A percentile compares a stretch with the other conserved stretches of the same genome.
These are phyloP conservation scores for Paramecium biaurelia DNA, from an alignment of 73 alveolate genomes.

Conservation along the genomic window DNA sequence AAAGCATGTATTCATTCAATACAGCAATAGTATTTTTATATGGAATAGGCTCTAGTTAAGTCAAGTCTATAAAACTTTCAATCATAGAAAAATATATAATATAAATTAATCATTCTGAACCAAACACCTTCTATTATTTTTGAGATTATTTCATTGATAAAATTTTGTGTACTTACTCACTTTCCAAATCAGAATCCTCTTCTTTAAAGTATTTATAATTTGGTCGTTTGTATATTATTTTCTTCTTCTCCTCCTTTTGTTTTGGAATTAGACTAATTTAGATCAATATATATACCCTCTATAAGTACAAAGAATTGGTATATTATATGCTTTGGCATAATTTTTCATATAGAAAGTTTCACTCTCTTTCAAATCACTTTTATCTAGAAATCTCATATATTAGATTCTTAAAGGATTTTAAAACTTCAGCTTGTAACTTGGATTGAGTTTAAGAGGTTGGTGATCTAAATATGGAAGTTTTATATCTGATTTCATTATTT, in stretches of 20 bases:
- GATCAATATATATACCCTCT: not conserved
- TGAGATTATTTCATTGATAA: not conserved
- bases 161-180: not conserved
- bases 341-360: conserved; percentile 2
- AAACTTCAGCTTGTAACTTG: not conserved
- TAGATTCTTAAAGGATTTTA: not conserved
- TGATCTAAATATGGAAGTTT: not conserved
- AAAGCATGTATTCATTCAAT: not conserved
- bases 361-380: not conserved
- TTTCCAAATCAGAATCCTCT: not conserved
- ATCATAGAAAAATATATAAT: not conserved
- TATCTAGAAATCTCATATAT: not conserved
- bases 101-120: not conserved
- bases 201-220: not conserved
- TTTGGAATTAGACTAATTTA: not conserved
- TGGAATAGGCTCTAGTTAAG: conserved; percentile 15
- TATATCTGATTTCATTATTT: not conserved
- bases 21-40: conserved; percentile 27
- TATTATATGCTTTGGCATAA: not conserved
- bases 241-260: not conserved
- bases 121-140: not conserved
- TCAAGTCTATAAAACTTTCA: conserved; percentile 21
- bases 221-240: not conserved
- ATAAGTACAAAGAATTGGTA: not conserved
- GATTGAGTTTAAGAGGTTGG: not conserved